Conservation (phyloP, 2,329 filamentous ascomycete genomes). For the Nigrospora osmanthi region DNA sequence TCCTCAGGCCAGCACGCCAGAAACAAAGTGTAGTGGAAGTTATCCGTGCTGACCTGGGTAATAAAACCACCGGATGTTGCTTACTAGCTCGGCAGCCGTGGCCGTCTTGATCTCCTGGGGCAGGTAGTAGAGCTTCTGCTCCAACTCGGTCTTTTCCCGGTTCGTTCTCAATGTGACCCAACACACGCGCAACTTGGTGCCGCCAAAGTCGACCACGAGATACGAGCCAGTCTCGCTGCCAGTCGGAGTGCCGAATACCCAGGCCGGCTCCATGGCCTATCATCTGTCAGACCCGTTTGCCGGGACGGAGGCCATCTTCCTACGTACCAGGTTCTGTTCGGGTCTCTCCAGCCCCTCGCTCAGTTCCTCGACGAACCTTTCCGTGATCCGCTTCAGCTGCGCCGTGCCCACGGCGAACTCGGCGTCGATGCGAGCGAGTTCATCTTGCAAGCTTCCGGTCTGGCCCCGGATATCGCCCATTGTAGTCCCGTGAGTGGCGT, state of each 20-base stretch:
- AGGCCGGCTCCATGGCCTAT: constrained; percentile 3
- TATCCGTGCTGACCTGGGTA: too few species aligned
- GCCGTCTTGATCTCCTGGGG: constrained; percentile 60
- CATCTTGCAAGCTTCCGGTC: background rate
- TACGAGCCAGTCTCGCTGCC: constrained; percentile 49
- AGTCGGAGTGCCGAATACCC: constrained; percentile 1
- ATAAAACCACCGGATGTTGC: too few species aligned
- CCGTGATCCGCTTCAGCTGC: constrained; percentile 61
- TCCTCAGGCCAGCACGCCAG: too few species aligned
- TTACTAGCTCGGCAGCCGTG: constrained; percentile 56
- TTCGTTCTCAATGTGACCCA: constrained; percentile 55
- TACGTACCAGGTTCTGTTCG: constrained; percentile 10
- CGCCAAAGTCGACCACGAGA: constrained; percentile 66
- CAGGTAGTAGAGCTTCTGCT: constrained; percentile 64
- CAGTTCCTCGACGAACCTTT: constrained; percentile 29
- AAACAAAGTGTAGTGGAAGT: too few species aligned
- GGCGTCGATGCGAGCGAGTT: constrained; percentile 36
- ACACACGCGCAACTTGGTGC: constrained; percentile 65
- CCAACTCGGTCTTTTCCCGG: constrained; percentile 51
- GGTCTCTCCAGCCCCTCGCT: background rate
- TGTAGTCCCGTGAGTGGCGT: too few species aligned
- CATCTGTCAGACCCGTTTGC: background rate
- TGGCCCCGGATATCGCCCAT: too few species aligned
- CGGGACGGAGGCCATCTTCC: background rate
- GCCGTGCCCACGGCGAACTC: constrained; percentile 55